A percentile compares a stretch with the other conserved stretches of the same genome.
Conservation (phyloP, 352 stramenopile genomes). For the Globisporangium rhizosaccharum region DNA sequence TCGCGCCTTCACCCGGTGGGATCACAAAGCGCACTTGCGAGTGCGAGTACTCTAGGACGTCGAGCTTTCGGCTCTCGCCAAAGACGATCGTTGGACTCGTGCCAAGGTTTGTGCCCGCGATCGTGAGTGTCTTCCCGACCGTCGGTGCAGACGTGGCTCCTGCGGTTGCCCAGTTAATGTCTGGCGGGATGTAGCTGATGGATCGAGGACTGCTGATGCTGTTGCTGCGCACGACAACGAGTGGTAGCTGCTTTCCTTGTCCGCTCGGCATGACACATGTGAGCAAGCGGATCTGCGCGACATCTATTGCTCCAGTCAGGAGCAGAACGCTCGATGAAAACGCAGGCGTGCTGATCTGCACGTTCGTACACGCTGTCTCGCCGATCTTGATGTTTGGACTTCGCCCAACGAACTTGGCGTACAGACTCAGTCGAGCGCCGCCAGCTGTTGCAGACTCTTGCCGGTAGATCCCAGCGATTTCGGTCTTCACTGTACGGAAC, state of each 20-base stretch:
- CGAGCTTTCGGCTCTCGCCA: constrained; percentile 10
- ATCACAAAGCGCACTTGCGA: constrained; percentile 32
- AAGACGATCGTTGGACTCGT: constrained; percentile 25
- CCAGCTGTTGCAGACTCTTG: constrained; percentile 38
- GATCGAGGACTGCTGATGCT: constrained; percentile 34
- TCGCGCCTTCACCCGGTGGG: constrained; percentile 39
- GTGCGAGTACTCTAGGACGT: constrained; percentile 25
- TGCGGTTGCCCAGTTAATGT: constrained; percentile 30
- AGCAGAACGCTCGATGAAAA: constrained; percentile 13
- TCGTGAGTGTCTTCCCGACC: constrained; percentile 29
- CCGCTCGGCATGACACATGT: constrained; percentile 39
- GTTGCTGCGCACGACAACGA: constrained; percentile 29
- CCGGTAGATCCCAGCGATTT: constrained; percentile 16
- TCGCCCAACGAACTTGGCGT: constrained; percentile 50
- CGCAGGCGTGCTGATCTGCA: constrained; percentile 12
- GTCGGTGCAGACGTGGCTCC: constrained; percentile 29
- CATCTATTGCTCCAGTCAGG: constrained; percentile 14
- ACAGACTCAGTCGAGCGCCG: constrained; percentile 38
- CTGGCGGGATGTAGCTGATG: constrained; percentile 48
- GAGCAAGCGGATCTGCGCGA: constrained; percentile 29
- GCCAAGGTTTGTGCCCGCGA: constrained; percentile 44
- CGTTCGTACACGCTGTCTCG: constrained; percentile 22
- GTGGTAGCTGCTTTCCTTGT: constrained; percentile 34
- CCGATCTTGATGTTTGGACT: constrained; percentile 33
- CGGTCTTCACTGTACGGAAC: constrained; percentile 24